Base-by-base conservation (phyloP, 352 stramenopile species). In the Pythium apleroticum region DNA sequence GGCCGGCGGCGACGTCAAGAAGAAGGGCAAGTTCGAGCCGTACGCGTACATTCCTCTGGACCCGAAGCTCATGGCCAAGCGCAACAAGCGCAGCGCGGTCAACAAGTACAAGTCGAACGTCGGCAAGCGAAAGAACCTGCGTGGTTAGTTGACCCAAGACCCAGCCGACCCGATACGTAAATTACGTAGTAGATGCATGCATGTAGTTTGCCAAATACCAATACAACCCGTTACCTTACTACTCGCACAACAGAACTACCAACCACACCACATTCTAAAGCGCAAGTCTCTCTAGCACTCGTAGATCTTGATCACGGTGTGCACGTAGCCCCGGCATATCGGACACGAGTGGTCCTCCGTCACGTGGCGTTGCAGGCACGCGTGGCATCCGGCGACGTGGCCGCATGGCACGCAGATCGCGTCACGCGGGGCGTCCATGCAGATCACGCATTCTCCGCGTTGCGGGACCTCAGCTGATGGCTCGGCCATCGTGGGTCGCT, bases 21-120 rank as follows among this genome's bases (percentile, higher is more conserved):
- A 97, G 73, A 98, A 99, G 88, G 91, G 90, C 73, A 98, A 98
- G 78, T 92, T 98, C 30, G 96, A 99, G 71, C 97, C 97, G 56
- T 99, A 98, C 75, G 96, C 97, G 10, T 99, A 98, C 81, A 98
- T 99, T 64, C 96, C 96, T 57, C 78, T 99, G 49, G 93, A 99
- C 79, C 93, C 93, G 19, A 98, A 98, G 71, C 81, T 97, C 48
- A 98, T 96, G 88, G 85, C 86, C 60, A 93, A 91, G 73, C 84
- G 86, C 68, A 93, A 95, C 80, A 94, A 93, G 69, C 84, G 85
- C 63, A 80, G 72, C 48, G 88, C 85, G 19, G 86, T 96, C 53
- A 81, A 78, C 58, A 82, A 80, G 56, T 96, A 93, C 65, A 86
- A 82, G 52, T 75, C 74, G 43, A 94, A 77, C 66, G 79, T 93